Conservation (phyloP, 495 filamentous ascomycete genomes). For the Clohesyomyces aquaticus region DNA sequence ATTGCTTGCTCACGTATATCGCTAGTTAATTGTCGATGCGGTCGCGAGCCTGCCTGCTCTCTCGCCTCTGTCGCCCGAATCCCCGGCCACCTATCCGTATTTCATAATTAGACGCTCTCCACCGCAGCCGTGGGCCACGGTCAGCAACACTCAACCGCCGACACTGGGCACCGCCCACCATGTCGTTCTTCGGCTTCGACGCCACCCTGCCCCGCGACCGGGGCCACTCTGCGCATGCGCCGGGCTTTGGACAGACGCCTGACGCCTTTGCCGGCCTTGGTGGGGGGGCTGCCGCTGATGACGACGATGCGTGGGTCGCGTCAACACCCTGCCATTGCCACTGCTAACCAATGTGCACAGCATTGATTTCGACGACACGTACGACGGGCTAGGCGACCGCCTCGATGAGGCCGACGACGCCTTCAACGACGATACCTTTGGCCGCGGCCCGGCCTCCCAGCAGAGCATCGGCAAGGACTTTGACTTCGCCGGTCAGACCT, state of each 20-base stretch:
- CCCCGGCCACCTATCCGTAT: not conserved
- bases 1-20: not conserved
- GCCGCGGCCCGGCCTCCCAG: constrained; percentile 52
- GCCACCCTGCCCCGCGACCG: constrained; percentile 65
- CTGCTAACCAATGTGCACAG: constrained; percentile 45
- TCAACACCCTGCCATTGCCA: not conserved
- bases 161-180: constrained; percentile 41
- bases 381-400: constrained; percentile 91
- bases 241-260: constrained; percentile 80
- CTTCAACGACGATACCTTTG: constrained; percentile 99
- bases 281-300: constrained; percentile 60
- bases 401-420: constrained; percentile 91
- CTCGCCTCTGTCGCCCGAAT: not conserved
- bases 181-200: constrained; percentile 92
- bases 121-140: not conserved
- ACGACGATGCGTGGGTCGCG: constrained; percentile 72
- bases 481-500: constrained; percentile 93
- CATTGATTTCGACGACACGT: constrained; percentile 96
- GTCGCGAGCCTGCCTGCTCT: not conserved
- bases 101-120: no score
- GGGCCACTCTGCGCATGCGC: constrained; percentile 55
- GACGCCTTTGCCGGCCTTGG: constrained; percentile 86
- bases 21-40: not conserved
- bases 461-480: constrained; percentile 82
- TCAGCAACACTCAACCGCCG: not conserved